phyloP scores from a whole-genome alignment of 2,329 filamentous ascomycete species.

The Trichothecium sympodiale region DNA sequence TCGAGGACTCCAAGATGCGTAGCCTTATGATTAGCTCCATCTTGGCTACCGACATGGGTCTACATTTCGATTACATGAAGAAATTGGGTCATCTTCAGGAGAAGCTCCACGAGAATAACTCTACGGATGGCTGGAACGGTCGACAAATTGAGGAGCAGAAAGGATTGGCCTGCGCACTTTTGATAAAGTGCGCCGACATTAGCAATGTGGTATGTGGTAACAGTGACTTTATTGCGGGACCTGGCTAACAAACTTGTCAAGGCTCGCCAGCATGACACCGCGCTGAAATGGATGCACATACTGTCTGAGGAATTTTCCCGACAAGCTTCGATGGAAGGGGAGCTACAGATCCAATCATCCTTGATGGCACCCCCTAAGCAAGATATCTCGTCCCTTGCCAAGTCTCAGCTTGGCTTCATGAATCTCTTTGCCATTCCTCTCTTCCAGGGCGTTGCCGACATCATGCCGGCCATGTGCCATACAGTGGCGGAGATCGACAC shows the following conservation, averaged over 20 bases:
- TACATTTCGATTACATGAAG: slow-evolving; percentile 96
- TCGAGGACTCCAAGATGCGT: slow-evolving; percentile 68
- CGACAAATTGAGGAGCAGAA: slow-evolving; percentile 67
- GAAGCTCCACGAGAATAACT: slow-evolving; percentile 57
- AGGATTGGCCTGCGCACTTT: slow-evolving; percentile 71
- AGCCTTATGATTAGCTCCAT: slow-evolving; percentile 96
- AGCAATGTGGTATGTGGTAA: slow-evolving; percentile 82
- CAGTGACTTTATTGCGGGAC: neutral
- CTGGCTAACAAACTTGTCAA: slow-evolving; percentile 25
- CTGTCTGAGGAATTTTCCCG: slow-evolving; percentile 93
- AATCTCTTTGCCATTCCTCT: slow-evolving; percentile 88
- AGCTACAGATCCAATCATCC: slow-evolving; percentile 78
- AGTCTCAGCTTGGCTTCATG: slow-evolving; percentile 92
- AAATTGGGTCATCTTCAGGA: slow-evolving; percentile 72
- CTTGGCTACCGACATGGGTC: slow-evolving; percentile 90
- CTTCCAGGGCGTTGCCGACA: slow-evolving; percentile 76
- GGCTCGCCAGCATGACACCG: slow-evolving; percentile 75
- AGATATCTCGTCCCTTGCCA: slow-evolving; percentile 71
- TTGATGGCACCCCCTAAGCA: slow-evolving; percentile 77
- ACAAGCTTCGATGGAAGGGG: slow-evolving; percentile 82
- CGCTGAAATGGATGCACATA: slow-evolving; percentile 81
- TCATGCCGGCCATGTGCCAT: slow-evolving; percentile 77
- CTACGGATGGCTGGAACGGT: slow-evolving; percentile 63
- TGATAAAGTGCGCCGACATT: slow-evolving; percentile 98
- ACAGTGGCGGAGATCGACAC: slow-evolving; percentile 69